Evolutionary conservation across 75 land plant genomes (phyloP).

Genomic region (Cryptomeria japonica): DNA sequence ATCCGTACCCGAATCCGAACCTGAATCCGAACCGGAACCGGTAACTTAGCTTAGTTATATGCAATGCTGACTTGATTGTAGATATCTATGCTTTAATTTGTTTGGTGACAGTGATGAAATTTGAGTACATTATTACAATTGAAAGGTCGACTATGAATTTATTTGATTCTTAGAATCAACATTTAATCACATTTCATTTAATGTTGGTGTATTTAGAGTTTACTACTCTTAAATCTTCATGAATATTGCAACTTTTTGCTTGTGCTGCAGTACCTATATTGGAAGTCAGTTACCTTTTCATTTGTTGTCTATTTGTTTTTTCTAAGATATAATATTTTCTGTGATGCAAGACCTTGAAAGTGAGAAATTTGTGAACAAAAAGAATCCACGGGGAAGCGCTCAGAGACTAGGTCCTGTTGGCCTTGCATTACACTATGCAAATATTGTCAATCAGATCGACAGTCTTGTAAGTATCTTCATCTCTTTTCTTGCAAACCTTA

Average conservation of each 20-base stretch:
- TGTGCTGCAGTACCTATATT: neutral
- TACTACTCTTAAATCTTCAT: neutral
- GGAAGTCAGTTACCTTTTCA: neutral
- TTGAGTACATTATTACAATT: neutral
- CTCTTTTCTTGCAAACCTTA: neutral
- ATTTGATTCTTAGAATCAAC: neutral
- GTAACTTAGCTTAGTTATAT: neutral
- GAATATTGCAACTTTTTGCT: conserved; percentile 1
- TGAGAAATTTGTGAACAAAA: conserved; percentile 7
- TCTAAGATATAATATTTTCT: neutral
- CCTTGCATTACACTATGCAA: conserved; percentile 94
- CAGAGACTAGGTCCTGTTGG: conserved; percentile 70
- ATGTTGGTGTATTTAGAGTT: neutral
- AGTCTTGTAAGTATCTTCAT: conserved; percentile 63
- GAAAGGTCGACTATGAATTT: neutral
- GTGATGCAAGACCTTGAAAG: conserved; percentile 14
- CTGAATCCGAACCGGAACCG: no score
- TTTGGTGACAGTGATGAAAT: neutral
- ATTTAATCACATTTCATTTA: neutral
- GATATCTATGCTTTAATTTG: neutral
- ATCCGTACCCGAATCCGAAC: no score
- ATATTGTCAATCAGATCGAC: conserved; percentile 88
- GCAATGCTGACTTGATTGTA: neutral
- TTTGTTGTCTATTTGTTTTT: neutral
- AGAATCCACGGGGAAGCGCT: conserved; percentile 5